Evolutionary conservation across 805 yeast species (phyloP), one percentile per base, ranked within the genome.

Genomic region (Lipomyces mesembrius): DNA sequence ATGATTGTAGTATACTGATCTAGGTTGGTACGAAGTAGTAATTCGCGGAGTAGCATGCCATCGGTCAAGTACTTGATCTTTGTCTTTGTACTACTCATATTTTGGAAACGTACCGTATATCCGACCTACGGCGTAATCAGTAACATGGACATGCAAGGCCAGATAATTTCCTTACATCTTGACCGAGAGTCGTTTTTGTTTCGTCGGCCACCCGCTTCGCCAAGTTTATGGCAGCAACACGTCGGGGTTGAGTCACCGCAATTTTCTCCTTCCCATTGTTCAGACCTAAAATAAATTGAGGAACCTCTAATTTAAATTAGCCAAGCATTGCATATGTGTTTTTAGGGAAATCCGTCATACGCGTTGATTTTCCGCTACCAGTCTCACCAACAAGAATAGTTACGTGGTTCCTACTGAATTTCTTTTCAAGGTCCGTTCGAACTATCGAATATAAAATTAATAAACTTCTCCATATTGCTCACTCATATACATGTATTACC

Each of bases 331-430:
- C 22, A 43, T 17, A 17, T 43, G 20, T 43, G 20, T 7, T 6
- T 55, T 3, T 20, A 17, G 11, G n/a, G 43, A 25, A 37, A 46
- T 61, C 49, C 49, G 49, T 37, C 67, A 39, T 61, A 62, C 72
- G 99, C 0, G 99, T 94, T 2, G 98, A 93, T 76, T 94, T 94
- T 81, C 98, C 98, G 7, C 97, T 91, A 78, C 99, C 99, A 0
- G 99, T 94, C 76, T 94, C 98, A 78, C 98, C 98, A 75, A 95
- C 90, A 22, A 94, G 82, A 1, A 94, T 86, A 0, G 93, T 87
- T 4, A 92, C 96, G 69, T 84, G 87, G 73, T 88, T 84, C 11
- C 79, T 67, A 2, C 78, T 65, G 1, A 94, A 75, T 68, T 86
- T 84, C 9, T 90, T 75, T 17, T 56, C 43, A 27, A 56, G 34